phyloP scores from a whole-genome alignment of 257 asterid genomes.

The Mitragyna speciosa region DNA sequence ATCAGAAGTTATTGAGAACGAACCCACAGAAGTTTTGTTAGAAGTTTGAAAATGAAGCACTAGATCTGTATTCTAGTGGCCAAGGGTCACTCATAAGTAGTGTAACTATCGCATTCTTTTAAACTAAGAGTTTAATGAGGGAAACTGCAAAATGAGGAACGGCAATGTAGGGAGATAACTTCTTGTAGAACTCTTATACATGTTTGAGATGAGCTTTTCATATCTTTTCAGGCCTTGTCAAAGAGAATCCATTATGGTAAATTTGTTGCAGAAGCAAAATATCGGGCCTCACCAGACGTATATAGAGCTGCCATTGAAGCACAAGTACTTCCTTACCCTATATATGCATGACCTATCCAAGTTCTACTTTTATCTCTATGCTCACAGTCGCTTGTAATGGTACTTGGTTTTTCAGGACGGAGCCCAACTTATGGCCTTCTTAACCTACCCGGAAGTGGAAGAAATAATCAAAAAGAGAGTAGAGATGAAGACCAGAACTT shows the following conservation, averaged over 20 bases:
- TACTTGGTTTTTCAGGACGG: conserved; percentile 47
- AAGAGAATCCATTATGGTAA: conserved; percentile 96
- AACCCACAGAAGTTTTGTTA: too few relatives aligned
- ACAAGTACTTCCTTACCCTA: conserved; percentile 41
- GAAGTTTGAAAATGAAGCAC: too few relatives aligned
- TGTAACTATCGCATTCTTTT: neutral
- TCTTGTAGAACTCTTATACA: neutral
- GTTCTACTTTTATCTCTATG: neutral
- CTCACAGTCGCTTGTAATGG: neutral
- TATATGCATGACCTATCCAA: neutral
- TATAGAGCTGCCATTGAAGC: conserved; percentile 65
- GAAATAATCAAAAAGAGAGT: conserved; percentile 63
- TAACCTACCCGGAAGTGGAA: conserved; percentile 77
- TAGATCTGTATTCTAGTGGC: too few relatives aligned
- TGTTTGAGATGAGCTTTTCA: neutral
- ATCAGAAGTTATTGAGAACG: too few relatives aligned
- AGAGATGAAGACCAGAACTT: conserved; percentile 71
- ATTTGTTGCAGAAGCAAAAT: conserved; percentile 97
- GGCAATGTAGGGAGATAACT: neutral
- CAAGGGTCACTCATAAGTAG: neutral
- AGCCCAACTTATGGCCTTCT: conserved; percentile 54
- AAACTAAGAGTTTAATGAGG: neutral
- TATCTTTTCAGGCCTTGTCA: conserved; percentile 54
- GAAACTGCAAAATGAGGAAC: neutral
- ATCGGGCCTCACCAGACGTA: conserved; percentile 64